phyloP scores from a whole-genome alignment of 2,329 filamentous ascomycete species.

The Fusarium phyllophilum region DNA sequence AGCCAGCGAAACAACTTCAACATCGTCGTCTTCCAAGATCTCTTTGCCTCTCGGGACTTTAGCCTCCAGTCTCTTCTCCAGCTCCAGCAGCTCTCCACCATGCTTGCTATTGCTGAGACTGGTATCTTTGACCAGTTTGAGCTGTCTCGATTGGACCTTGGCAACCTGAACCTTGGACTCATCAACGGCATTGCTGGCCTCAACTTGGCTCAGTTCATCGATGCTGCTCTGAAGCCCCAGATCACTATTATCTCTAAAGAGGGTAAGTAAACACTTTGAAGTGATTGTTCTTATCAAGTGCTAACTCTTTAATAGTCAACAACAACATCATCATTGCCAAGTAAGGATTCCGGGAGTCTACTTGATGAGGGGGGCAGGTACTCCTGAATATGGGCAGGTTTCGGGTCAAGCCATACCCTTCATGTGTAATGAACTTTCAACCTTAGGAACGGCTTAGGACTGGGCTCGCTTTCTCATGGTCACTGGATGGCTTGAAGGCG shows the following conservation, averaged over 20 bases:
- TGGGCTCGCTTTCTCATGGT: background rate
- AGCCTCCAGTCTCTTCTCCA: constrained; percentile 54
- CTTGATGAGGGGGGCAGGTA: constrained; percentile 26
- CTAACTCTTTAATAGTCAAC: constrained; percentile 12
- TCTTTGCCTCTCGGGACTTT: constrained; percentile 55
- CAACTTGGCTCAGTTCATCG: constrained; percentile 47
- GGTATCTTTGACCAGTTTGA: constrained; percentile 47
- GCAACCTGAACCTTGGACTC: constrained; percentile 45
- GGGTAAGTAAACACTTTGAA: constrained; percentile 19
- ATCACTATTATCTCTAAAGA: constrained; percentile 43
- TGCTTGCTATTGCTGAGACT: constrained; percentile 48
- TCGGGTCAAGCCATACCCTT: constrained; percentile 15
- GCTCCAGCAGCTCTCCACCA: constrained; percentile 54
- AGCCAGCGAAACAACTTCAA: constrained; percentile 58
- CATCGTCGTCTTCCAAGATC: constrained; percentile 53
- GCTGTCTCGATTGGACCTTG: constrained; percentile 42
- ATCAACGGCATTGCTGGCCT: constrained; percentile 43
- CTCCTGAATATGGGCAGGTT: constrained; percentile 14
- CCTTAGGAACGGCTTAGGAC: background rate
- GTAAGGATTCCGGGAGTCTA: background rate
- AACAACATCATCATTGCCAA: constrained; percentile 9
- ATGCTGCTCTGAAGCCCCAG: constrained; percentile 42
- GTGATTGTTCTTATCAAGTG: accelerated
- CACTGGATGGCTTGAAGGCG: constrained; percentile 14
- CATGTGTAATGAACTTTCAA: constrained; percentile 6